Evolutionary conservation across 305 asterid genomes (phyloP), one percentile per base, ranked within the genome.

Genomic region (Petunia hybrid): DNA sequence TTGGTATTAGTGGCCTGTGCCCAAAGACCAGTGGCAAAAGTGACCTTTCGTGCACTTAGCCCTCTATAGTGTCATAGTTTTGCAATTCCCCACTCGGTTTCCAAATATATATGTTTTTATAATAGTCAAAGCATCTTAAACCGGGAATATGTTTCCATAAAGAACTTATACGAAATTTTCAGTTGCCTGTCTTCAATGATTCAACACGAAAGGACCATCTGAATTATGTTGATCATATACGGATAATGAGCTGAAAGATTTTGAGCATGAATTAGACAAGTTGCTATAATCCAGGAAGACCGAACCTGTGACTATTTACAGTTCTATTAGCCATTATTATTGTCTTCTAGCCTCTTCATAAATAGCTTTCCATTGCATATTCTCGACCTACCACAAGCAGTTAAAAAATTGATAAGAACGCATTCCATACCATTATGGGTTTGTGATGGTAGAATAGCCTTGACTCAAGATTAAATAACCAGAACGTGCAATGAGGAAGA

Each of bases 371-470:
- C 8, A 73, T 38, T 45, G 7, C 48, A 36, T 35, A 73, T 36
- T 73, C 22, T 73, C 63, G 51, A 73, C 46, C 63, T 51, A 36
- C 35, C 14, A 71, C 45, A 51, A 36, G 41, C 78, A 51, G 35
- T 36, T 56, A 12, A 73, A 51, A 36, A 51, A 38, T 6, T 51
- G 63, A 12, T 13, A 73, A 73, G 43, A 14, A 73, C 63, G 36
- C 12, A 73, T 14, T 51, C 36, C 10, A 4, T 73, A 35, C 63
- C 36, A 38, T 51, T 13, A 73, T 51, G 78, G 36, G 22, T 35
- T 35, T 73, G 63, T 70, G 42, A 70, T 46, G 77, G 60, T 35
- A 53, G 46, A 62, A 73, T 73, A 55, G 63, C 78, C 78, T 73
- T 31, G 78, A 35, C 35, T 10, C 9, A 12, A 70, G 48, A 71